Base-by-base conservation (phyloP, 257 asterid genomes). In the Fraxinus cuspidata region DNA sequence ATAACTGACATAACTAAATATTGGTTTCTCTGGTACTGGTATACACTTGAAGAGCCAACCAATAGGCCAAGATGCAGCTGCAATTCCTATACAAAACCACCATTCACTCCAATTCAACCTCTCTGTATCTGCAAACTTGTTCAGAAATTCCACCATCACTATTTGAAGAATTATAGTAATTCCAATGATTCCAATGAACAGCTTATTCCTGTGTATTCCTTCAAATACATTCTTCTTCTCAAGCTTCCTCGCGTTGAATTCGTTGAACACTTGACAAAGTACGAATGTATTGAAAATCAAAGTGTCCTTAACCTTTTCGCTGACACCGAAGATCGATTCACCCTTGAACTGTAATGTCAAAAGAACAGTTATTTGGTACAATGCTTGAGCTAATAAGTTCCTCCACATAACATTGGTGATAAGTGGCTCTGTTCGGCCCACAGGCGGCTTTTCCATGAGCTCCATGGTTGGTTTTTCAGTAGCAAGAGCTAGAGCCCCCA, bases 381-480 rank as follows among this genome's bases (percentile, higher is more conserved):
- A 10, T 13, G 89, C 86, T 60, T 87, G 89, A 69, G 82, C 81
- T 15, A 83, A n/a, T 63, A 87, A 72, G 73, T 87, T 87, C 35
- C 91, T 85, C 91, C 91, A 87, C 91, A 87, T 87, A 44, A 81
- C 6, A 27, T 87, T 85, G 67, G 89, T 85, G 73, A 87, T 83
- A 13, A 87, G 86, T 9, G 89, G 91, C 37, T 64, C 86, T 7
- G 83, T 81, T 6, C 89, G 80, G 2, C 89, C 86, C 4, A 87
- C 89, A 0, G 91, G 91, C 7, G 79, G 78, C 85, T 85, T 85
- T 47, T 83, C 77, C 86, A 85, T 81, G 58, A 85, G 86, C 38
- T 87, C 91, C 64, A 35, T 42, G 0, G 89, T 81, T 69, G 91
- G 91, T 76, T 80, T 77, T 64, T 87, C 91, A 40, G 89, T 87